phyloP scores from a whole-genome alignment of 2,329 filamentous ascomycete species.

The Cucurbitaria berberidis region DNA sequence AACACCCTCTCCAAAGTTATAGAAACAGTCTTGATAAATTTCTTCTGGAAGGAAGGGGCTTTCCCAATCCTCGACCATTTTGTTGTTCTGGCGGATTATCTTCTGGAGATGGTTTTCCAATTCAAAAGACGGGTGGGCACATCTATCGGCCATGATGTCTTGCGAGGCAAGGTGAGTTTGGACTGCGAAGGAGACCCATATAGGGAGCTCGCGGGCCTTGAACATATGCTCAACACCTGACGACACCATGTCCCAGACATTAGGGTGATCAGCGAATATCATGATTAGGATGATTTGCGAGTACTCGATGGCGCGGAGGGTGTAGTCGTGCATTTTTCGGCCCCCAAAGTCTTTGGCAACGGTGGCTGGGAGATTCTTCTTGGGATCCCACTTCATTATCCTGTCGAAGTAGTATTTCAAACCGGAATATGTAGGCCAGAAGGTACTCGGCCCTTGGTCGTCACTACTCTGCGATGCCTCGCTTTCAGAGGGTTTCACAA shows the following conservation, averaged over 20 bases:
- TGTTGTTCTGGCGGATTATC: too few relatives aligned
- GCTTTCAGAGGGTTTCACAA: neutral
- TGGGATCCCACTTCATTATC: neutral
- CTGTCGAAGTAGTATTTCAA: neutral
- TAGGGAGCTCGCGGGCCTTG: neutral
- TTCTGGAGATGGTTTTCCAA: too few relatives aligned
- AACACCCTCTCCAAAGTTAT: too few relatives aligned
- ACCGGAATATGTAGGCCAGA: neutral
- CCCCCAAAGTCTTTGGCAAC: neutral
- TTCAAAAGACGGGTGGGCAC: too few relatives aligned
- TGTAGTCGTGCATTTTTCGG: neutral
- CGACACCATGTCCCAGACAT: slow-evolving; percentile 1
- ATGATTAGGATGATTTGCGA: too few relatives aligned
- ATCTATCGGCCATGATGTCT: slow-evolving; percentile 4
- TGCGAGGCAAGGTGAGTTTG: slow-evolving; percentile 4
- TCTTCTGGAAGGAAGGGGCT: neutral
- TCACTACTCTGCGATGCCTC: too few relatives aligned
- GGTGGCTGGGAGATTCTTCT: too few relatives aligned
- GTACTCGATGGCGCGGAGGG: too few relatives aligned
- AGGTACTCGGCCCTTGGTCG: neutral
- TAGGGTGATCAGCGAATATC: too few relatives aligned
- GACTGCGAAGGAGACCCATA: slow-evolving; percentile 2
- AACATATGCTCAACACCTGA: slow-evolving; percentile 1
- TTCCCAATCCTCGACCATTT: too few relatives aligned
- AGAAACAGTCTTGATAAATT: neutral